Evolutionary conservation across 2,329 filamentous ascomycete species (phyloP).

Genomic region (Zalaria obscura): DNA sequence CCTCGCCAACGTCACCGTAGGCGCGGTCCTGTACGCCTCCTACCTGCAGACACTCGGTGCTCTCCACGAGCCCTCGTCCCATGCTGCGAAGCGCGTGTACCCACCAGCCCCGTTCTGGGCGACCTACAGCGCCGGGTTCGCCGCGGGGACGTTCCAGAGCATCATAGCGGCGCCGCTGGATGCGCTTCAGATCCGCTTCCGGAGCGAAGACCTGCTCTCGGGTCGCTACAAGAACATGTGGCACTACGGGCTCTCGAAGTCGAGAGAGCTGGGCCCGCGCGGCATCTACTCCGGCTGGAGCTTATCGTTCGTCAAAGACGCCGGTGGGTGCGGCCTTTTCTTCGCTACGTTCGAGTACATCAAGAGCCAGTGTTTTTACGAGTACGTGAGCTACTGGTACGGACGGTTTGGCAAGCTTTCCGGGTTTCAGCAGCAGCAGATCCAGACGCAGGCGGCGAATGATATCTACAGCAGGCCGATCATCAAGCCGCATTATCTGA

Average conservation of each 20-base stretch:
- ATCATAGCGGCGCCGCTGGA: slow-evolving; percentile 61
- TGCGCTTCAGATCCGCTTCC: slow-evolving; percentile 60
- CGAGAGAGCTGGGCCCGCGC: slow-evolving; percentile 55
- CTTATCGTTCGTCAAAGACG: slow-evolving; percentile 55
- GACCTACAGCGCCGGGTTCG: slow-evolving; percentile 55
- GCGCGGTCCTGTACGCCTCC: slow-evolving; percentile 60
- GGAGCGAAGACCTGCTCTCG: slow-evolving; percentile 45
- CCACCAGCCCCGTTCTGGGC: slow-evolving; percentile 50
- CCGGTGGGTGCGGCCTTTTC: slow-evolving; percentile 55
- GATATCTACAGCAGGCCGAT: slow-evolving; percentile 24
- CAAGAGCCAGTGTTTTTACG: slow-evolving; percentile 60
- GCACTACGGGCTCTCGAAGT: slow-evolving; percentile 52
- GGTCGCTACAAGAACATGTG: slow-evolving; percentile 56
- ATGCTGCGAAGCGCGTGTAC: slow-evolving; percentile 49
- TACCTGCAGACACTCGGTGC: slow-evolving; percentile 56
- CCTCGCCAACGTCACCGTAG: slow-evolving; percentile 59
- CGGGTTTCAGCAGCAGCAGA: slow-evolving; percentile 16
- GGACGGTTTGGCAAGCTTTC: slow-evolving; percentile 25
- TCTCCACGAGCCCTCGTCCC: slow-evolving; percentile 51
- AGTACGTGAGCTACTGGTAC: slow-evolving; percentile 58
- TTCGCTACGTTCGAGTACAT: slow-evolving; percentile 65
- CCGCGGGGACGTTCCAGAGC: slow-evolving; percentile 57
- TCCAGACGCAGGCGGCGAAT: slow-evolving; percentile 12
- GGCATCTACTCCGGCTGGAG: slow-evolving; percentile 64
- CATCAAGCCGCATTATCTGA: slow-evolving; percentile 60